Evolutionary conservation across 768 basidiomycete genomes (phyloP).

Genomic region (Phylloporus arenicola): DNA sequence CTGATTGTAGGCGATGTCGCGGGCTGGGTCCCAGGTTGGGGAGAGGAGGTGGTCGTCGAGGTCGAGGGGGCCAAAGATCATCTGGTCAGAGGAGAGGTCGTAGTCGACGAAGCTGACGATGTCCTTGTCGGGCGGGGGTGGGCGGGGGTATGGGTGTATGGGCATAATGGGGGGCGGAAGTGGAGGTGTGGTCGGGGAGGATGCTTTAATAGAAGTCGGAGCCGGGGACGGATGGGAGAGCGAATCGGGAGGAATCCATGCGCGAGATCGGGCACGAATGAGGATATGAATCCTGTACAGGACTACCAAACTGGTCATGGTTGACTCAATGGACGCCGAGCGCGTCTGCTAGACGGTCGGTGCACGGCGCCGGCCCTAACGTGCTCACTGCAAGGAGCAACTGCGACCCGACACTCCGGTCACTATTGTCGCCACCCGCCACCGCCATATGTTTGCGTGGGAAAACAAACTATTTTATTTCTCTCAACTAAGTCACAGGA

Average conservation of each 20-base stretch:
- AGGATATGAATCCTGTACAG: constrained; percentile 31
- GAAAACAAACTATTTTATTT: neutral
- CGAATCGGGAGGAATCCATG: neutral
- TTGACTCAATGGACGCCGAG: constrained; percentile 35
- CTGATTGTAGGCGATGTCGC: constrained; percentile 33
- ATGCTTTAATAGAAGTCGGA: constrained; percentile 37
- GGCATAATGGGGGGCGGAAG: constrained; percentile 38
- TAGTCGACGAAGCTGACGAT: constrained; percentile 12
- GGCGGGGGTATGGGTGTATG: constrained; percentile 13
- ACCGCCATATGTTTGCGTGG: constrained; percentile 19
- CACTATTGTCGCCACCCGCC: constrained; percentile 32
- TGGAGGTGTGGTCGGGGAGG: constrained; percentile 12
- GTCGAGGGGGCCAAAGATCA: constrained; percentile 34
- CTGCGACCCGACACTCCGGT: constrained; percentile 8
- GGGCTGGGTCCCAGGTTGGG: constrained; percentile 25
- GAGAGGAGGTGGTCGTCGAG: constrained; percentile 29
- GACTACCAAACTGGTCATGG: constrained; percentile 28
- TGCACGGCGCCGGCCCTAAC: constrained; percentile 21
- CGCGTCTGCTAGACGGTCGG: too few relatives aligned
- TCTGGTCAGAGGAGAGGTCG: constrained; percentile 34
- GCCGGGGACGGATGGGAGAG: constrained; percentile 13
- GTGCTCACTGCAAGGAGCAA: constrained; percentile 1
- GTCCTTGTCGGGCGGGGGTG: constrained; percentile 23
- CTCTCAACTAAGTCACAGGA: constrained; percentile 41
- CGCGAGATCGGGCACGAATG: constrained; percentile 30